These are phyloP conservation scores for Bretschneidera sinensis DNA, from an alignment of 345 rosid genomes.

Conservation along the genomic window DNA sequence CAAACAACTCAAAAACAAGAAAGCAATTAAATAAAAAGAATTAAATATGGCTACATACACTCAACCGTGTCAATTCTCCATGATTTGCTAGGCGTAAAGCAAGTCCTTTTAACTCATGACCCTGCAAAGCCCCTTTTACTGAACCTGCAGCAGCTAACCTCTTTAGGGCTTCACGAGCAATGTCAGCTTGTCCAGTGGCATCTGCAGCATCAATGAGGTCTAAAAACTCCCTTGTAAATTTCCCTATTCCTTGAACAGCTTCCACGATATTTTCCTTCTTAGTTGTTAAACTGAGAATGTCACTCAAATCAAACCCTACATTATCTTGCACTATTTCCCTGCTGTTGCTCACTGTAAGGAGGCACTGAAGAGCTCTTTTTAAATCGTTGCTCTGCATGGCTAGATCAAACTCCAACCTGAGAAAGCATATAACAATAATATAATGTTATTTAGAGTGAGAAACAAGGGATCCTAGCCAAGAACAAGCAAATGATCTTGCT, in stretches of 20 bases:
- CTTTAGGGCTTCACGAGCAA: conserved; percentile 95
- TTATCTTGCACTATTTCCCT: conserved; percentile 87
- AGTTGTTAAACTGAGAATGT: conserved; percentile 71
- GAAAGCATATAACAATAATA: conserved; percentile 10
- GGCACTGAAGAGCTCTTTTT: conserved; percentile 99
- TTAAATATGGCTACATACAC: conserved; percentile 46
- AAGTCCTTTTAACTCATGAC: conserved; percentile 85
- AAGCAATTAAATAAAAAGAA: conserved; percentile 13
- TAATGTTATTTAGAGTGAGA: not conserved
- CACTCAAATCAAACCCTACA: conserved; percentile 67
- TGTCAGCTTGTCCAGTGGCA: conserved; percentile 89
- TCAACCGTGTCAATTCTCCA: conserved; percentile 83
- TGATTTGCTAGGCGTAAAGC: conserved; percentile 96
- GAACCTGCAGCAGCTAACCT: conserved; percentile 95
- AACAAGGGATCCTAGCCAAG: not conserved
- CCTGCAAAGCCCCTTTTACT: conserved; percentile 91
- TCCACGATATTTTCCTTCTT: conserved; percentile 92
- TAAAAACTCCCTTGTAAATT: conserved; percentile 87
- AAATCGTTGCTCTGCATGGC: conserved; percentile 98
- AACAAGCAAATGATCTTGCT: not conserved
- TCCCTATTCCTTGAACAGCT: conserved; percentile 91
- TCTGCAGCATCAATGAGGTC: conserved; percentile 99
- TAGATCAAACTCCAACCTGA: conserved; percentile 93
- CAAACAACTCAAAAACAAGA: not conserved
- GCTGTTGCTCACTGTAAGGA: conserved; percentile 92